phyloP scores from a whole-genome alignment of 202 grass and related monocot genomes.

The Cymbopogon flexuosus region DNA sequence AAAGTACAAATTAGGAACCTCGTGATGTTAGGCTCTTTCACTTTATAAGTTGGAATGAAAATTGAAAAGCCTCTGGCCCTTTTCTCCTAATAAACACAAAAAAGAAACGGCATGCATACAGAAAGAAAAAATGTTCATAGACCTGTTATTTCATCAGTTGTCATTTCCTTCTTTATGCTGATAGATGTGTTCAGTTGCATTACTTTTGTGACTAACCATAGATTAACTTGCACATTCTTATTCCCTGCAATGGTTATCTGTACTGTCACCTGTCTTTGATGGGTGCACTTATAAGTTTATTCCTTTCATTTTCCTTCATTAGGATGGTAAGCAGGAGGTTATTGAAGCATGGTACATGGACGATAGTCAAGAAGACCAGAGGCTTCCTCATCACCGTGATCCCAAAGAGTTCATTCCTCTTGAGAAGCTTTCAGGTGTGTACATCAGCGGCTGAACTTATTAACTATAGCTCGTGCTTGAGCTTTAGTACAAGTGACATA shows the following conservation, averaged over 20 bases:
- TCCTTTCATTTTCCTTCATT: not conserved
- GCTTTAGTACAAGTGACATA: not conserved
- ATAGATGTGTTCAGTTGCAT: not conserved
- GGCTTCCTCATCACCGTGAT: conserved; percentile 68
- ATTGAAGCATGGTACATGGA: conserved; percentile 80
- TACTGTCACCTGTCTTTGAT: not conserved
- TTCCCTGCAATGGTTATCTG: not conserved
- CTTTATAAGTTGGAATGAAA: not conserved
- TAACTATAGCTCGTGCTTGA: not conserved
- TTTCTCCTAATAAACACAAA: not conserved
- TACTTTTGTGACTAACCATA: not conserved
- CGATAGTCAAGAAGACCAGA: conserved; percentile 67
- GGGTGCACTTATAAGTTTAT: not conserved
- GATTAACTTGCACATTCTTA: not conserved
- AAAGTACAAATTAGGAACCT: not conserved
- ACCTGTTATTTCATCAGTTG: not conserved
- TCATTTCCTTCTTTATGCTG: not conserved
- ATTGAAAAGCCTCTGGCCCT: not conserved
- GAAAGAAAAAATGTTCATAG: not conserved
- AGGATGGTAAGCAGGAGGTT: conserved; percentile 65
- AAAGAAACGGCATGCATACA: not conserved
- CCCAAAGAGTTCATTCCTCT: conserved; percentile 72
- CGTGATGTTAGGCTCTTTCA: not conserved
- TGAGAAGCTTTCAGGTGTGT: conserved; percentile 59
- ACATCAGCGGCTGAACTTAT: not conserved